phyloP scores from a whole-genome alignment of 2,329 filamentous ascomycete species.

The Exophiala lecanii-corni region DNA sequence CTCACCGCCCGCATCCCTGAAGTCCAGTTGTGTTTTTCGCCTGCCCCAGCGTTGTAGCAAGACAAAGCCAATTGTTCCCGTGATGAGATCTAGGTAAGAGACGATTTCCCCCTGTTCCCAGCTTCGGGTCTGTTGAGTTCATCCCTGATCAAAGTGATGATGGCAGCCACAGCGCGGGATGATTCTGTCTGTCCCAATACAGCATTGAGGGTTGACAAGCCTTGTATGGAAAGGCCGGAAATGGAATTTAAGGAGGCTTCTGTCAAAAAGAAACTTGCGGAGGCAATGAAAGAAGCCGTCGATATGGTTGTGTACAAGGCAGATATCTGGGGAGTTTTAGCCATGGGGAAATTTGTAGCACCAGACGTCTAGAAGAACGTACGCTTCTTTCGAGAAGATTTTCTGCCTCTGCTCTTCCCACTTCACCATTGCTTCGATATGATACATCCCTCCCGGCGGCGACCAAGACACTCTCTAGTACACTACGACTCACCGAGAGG shows the following conservation, averaged over 20 bases:
- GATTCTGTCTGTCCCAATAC: constrained; percentile 47
- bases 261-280: constrained; percentile 43
- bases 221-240: constrained; percentile 40
- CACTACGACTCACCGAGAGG: constrained; percentile 41
- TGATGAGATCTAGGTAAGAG: constrained; percentile 40
- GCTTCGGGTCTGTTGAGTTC: constrained; percentile 39
- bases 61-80: constrained; percentile 42
- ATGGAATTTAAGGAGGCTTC: constrained; percentile 41
- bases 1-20: constrained; percentile 37
- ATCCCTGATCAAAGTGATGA: constrained; percentile 43
- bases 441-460: constrained; percentile 43
- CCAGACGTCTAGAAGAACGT: no score
- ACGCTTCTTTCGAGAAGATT: constrained; percentile 44
- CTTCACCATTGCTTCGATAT: constrained; percentile 44
- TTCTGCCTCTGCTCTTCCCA: constrained; percentile 40
- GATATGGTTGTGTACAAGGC: constrained; percentile 42
- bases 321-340: constrained; percentile 38
- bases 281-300: constrained; percentile 44
- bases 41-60: constrained; percentile 44
- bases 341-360: constrained; percentile 20
- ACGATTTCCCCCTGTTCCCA: constrained; percentile 35
- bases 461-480: constrained; percentile 42
- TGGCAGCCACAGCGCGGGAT: constrained; percentile 44
- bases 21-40: constrained; percentile 39
- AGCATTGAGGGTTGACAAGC: constrained; percentile 43